phyloP scores from a whole-genome alignment of 1,139 yeast genomes.

The Trichomonascaceae sp. region DNA sequence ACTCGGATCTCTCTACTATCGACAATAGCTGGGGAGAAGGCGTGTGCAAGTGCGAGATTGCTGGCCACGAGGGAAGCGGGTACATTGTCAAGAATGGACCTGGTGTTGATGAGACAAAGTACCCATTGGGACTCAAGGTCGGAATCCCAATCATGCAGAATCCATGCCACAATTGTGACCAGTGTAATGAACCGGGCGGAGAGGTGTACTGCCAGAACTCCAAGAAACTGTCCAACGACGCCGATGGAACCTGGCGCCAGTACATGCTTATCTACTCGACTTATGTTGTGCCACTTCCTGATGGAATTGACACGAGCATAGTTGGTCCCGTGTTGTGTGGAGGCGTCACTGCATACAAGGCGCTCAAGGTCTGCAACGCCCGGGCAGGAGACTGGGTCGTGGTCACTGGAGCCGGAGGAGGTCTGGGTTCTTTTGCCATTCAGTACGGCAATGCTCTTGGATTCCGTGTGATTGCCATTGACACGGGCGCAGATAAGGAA shows the following conservation, averaged over 20 bases:
- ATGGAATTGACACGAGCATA: conserved; percentile 45
- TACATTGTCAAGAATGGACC: conserved; percentile 15
- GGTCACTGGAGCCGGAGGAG: conserved; percentile 70
- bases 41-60: conserved; percentile 5
- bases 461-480: conserved; percentile 53
- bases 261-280: conserved; percentile 66
- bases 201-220: conserved; percentile 12
- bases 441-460: conserved; percentile 71
- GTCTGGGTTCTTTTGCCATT: conserved; percentile 59
- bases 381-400: conserved; percentile 62
- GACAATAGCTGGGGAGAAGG: conserved; percentile 13
- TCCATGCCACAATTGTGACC: conserved; percentile 15
- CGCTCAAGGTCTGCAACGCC: conserved; percentile 49
- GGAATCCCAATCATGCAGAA: conserved; percentile 15
- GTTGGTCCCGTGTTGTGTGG: conserved; percentile 65
- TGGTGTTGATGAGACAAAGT: conserved; percentile 9
- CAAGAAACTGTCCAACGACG: conserved; percentile 42
- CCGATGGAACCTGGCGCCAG: conserved; percentile 67
- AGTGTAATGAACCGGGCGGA: conserved; percentile 11
- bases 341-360: conserved; percentile 69
- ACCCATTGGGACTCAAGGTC: conserved; percentile 14
- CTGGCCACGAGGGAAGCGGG: conserved; percentile 21
- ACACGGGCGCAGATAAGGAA: conserved; percentile 53
- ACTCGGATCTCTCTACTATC: conserved; percentile 23
- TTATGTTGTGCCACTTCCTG: conserved; percentile 62